Evolutionary conservation across 768 basidiomycete genomes (phyloP).

Genomic region (Mycena metata): DNA sequence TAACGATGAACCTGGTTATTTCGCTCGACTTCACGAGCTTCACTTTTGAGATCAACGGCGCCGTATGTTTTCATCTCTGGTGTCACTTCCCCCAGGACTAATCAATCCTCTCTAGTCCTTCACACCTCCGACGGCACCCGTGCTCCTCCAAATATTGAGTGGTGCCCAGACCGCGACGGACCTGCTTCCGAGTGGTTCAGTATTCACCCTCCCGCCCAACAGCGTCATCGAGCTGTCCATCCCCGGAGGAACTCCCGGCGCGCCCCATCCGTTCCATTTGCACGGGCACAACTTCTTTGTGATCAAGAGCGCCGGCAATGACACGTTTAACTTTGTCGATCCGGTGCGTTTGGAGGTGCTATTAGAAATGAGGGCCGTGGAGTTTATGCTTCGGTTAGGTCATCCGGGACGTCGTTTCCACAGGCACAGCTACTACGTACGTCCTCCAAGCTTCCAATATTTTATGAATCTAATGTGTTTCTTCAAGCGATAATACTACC

Average conservation of each 20-base stretch:
- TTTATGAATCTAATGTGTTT: not conserved
- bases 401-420: conserved; percentile 66
- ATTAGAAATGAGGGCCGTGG: too few species aligned
- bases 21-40: conserved; percentile 20
- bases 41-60: conserved; percentile 25
- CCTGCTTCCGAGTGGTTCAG: conserved; percentile 55
- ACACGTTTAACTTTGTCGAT: conserved; percentile 56
- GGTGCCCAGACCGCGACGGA: conserved; percentile 56
- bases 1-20: conserved; percentile 26
- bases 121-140: conserved; percentile 56
- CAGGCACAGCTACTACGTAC: conserved; percentile 41
- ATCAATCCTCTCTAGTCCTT: conserved; percentile 35
- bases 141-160: conserved; percentile 64
- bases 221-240: conserved; percentile 63
- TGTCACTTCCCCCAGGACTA: not conserved
- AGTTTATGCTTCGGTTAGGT: not conserved
- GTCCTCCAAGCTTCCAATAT: not conserved
- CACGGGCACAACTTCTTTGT: conserved; percentile 57
- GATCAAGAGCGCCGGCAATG: conserved; percentile 49
- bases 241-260: conserved; percentile 51
- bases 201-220: conserved; percentile 60
- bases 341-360: conserved; percentile 46
- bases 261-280: conserved; percentile 51
- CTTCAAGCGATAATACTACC: conserved; percentile 47
- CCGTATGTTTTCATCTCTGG: not conserved